phyloP scores from a whole-genome alignment of 306 rosid genomes.

The Biancaea sappan region DNA sequence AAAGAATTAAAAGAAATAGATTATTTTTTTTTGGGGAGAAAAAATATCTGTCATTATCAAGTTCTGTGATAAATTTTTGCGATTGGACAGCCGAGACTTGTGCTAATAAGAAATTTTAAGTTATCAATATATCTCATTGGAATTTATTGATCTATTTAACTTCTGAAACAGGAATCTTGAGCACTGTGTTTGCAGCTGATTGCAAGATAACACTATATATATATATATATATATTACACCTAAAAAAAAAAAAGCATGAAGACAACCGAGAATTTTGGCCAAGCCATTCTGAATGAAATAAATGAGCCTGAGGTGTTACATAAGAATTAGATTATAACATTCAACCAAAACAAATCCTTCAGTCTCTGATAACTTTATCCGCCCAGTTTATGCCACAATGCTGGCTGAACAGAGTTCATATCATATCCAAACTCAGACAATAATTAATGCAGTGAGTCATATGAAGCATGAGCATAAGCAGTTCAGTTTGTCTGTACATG shows the following conservation, averaged over 20 bases:
- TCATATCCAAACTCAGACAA: constrained; percentile 1
- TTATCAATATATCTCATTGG: not conserved
- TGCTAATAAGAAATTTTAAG: not conserved
- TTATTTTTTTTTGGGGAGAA: no score
- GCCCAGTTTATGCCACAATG: not conserved
- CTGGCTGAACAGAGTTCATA: not conserved
- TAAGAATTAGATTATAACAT: constrained; percentile 5
- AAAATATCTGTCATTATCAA: not conserved
- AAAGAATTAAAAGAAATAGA: not conserved
- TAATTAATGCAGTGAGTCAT: not conserved
- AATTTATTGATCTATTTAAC: constrained; percentile 2
- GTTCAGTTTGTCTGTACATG: not conserved
- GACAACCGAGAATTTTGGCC: not conserved
- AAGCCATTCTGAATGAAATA: not conserved
- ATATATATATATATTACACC: not conserved
- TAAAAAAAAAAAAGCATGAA: not conserved
- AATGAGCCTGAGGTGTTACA: not conserved
- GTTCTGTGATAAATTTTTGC: not conserved
- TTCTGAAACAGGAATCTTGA: not conserved
- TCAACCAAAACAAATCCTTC: constrained; percentile 1
- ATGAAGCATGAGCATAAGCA: not conserved
- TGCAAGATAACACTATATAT: not conserved
- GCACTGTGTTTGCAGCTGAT: not conserved
- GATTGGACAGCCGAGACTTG: not conserved
- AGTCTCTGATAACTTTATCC: not conserved